phyloP scores from a whole-genome alignment of 1,284 basidiomycete species.

The Microbotryomycetes sp. region DNA sequence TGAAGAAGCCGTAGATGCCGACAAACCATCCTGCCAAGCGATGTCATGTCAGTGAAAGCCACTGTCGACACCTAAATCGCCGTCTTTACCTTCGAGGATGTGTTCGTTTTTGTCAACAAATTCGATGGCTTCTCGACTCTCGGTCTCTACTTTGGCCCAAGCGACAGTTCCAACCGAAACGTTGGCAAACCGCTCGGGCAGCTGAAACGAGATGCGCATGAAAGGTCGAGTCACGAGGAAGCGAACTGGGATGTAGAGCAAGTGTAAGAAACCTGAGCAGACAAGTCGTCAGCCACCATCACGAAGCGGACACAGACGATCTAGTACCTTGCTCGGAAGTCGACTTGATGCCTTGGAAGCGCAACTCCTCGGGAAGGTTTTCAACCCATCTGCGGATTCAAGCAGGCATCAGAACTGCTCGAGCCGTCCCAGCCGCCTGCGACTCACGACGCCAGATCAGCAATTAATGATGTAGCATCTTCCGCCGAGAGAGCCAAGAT shows the following conservation, averaged over 20 bases:
- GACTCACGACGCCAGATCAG: slow-evolving; percentile 56
- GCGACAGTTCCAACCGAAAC: slow-evolving; percentile 71
- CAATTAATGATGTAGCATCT: slow-evolving; percentile 59
- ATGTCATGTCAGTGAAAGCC: slow-evolving; percentile 70
- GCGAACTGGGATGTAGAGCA: slow-evolving; percentile 76
- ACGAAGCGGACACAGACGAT: background rate
- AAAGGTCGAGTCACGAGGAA: slow-evolving; percentile 55
- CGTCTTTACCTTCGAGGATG: slow-evolving; percentile 76
- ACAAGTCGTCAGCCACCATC: background rate
- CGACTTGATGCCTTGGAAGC: slow-evolving; percentile 55
- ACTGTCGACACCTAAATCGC: slow-evolving; percentile 50
- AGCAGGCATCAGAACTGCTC: background rate
- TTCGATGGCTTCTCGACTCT: slow-evolving; percentile 74
- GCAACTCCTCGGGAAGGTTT: slow-evolving; percentile 64
- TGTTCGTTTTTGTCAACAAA: slow-evolving; percentile 79
- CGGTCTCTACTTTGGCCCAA: slow-evolving; percentile 65
- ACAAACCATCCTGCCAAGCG: slow-evolving; percentile 78
- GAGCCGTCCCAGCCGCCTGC: background rate
- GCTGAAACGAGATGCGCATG: slow-evolving; percentile 81
- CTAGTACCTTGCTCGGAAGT: slow-evolving; percentile 26
- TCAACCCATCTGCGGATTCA: slow-evolving; percentile 55
- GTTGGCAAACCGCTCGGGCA: slow-evolving; percentile 72
- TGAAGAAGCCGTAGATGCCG: slow-evolving; percentile 80
- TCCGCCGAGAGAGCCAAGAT: slow-evolving; percentile 73
- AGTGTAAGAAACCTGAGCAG: slow-evolving; percentile 70